phyloP scores from a whole-genome alignment of 169 alveolate species.

The Cryptosporidium sp. region DNA sequence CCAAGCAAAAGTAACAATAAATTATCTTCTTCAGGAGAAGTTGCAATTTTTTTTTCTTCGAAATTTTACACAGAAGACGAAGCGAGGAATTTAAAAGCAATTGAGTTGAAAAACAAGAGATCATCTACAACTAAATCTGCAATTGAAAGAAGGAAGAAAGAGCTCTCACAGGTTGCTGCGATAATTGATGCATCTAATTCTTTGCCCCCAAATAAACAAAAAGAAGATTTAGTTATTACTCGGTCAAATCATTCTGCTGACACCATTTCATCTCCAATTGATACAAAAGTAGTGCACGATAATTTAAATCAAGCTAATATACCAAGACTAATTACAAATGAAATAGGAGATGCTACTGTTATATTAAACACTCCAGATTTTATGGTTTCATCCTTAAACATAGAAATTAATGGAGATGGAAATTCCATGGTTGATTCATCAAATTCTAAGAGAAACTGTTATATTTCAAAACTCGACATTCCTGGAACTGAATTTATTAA shows the following conservation, averaged over 20 bases:
- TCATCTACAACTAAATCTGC: conserved; percentile 57
- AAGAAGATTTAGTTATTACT: not conserved
- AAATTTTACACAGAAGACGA: conserved; percentile 36
- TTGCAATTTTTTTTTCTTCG: conserved; percentile 43
- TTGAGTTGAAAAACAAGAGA: conserved; percentile 62
- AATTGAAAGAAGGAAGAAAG: conserved; percentile 64
- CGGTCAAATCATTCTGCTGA: not conserved
- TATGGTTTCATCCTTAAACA: conserved; percentile 65
- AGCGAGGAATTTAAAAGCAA: conserved; percentile 35
- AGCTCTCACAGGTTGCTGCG: conserved; percentile 66
- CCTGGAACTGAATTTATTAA: conserved; percentile 22
- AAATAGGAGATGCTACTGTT: conserved; percentile 35
- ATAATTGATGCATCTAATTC: conserved; percentile 67
- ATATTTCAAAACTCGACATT: conserved; percentile 17
- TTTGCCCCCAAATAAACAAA: not conserved
- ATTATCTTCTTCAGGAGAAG: conserved; percentile 18
- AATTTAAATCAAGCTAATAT: not conserved
- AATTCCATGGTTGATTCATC: not conserved
- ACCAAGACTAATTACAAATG: conserved; percentile 4
- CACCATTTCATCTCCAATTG: not conserved
- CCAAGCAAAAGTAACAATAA: conserved; percentile 20
- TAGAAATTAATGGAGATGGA: conserved; percentile 25
- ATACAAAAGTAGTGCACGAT: not conserved
- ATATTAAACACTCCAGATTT: conserved; percentile 42
- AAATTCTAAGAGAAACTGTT: not conserved